Conservation (phyloP, 768 basidiomycete genomes). For the Boletus subcaerulescens region DNA sequence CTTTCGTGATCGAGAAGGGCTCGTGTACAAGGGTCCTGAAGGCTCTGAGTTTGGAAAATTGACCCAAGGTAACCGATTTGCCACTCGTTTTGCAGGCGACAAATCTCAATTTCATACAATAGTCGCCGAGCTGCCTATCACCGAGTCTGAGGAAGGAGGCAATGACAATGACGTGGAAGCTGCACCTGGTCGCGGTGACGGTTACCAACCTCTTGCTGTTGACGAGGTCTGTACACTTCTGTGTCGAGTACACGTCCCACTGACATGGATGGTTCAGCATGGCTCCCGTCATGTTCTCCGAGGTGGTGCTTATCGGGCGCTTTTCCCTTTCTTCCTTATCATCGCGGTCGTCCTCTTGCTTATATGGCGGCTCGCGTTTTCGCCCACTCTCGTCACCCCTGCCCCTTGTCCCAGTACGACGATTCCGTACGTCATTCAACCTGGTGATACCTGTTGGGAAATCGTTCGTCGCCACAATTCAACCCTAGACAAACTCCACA, state of each 20-base stretch:
- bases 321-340: slow-evolving; percentile 73
- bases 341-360: slow-evolving; percentile 61
- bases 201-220: slow-evolving; percentile 51
- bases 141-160: slow-evolving; percentile 26
- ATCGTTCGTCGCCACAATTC: slow-evolving; percentile 49
- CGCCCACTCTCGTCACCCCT: slow-evolving; percentile 26
- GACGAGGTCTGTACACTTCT: slow-evolving; percentile 42
- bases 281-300: slow-evolving; percentile 32
- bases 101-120: background rate
- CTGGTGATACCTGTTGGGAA: slow-evolving; percentile 68
- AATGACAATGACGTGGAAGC: slow-evolving; percentile 52
- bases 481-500: slow-evolving; percentile 48
- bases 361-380: slow-evolving; percentile 57
- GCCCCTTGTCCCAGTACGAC: slow-evolving; percentile 36
- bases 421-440: slow-evolving; percentile 45
- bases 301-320: slow-evolving; percentile 51
- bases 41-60: slow-evolving; percentile 61
- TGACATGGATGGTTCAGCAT: slow-evolving; percentile 28
- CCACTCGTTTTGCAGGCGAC: background rate
- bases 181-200: slow-evolving; percentile 50
- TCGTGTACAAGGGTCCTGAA: slow-evolving; percentile 52
- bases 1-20: slow-evolving; percentile 56
- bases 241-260: background rate
- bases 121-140: slow-evolving; percentile 33
- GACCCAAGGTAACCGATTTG: slow-evolving; percentile 35